These are phyloP conservation scores for Xanthoconium stramineum DNA, from an alignment of 768 basidiomycete species.

Conservation along the genomic window DNA sequence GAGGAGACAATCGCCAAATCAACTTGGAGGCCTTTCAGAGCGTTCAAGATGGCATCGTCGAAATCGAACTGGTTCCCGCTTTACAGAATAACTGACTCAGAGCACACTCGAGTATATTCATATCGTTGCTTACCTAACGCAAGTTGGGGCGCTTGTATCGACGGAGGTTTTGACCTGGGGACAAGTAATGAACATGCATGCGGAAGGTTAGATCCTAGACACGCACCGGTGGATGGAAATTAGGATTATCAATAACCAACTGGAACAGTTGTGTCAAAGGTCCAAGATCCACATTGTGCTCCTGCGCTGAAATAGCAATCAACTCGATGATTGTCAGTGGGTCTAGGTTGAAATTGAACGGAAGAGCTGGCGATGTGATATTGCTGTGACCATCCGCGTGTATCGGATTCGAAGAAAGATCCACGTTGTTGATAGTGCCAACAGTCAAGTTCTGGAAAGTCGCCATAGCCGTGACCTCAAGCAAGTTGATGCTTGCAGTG, in stretches of 20 bases:
- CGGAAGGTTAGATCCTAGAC: neutral
- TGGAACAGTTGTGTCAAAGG: conserved; percentile 55
- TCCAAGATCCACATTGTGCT: conserved; percentile 59
- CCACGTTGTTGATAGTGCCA: conserved; percentile 55
- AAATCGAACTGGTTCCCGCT: conserved; percentile 69
- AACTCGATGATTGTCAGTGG: conserved; percentile 60
- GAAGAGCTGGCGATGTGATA: conserved; percentile 54
- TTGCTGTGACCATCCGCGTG: conserved; percentile 56
- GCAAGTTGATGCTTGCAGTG: conserved; percentile 65
- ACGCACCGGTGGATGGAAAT: conserved; percentile 48
- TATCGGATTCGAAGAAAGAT: conserved; percentile 55
- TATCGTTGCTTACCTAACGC: conserved; percentile 46
- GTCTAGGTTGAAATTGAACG: conserved; percentile 62
- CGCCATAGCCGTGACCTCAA: conserved; percentile 52
- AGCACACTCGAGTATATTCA: neutral
- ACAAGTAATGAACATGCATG: neutral
- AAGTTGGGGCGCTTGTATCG: conserved; percentile 50
- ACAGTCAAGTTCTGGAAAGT: conserved; percentile 53
- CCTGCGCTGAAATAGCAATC: conserved; percentile 46
- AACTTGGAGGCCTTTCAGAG: conserved; percentile 57
- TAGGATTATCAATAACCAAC: conserved; percentile 48
- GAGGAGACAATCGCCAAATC: conserved; percentile 52
- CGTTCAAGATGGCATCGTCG: conserved; percentile 56
- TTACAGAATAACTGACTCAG: conserved; percentile 6
- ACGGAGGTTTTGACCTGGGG: conserved; percentile 54